Percentiles rank a stretch among this genome's conserved stretches.
Evolutionary conservation across 345 rosid species (phyloP).

Genomic region (Brassica incana): DNA sequence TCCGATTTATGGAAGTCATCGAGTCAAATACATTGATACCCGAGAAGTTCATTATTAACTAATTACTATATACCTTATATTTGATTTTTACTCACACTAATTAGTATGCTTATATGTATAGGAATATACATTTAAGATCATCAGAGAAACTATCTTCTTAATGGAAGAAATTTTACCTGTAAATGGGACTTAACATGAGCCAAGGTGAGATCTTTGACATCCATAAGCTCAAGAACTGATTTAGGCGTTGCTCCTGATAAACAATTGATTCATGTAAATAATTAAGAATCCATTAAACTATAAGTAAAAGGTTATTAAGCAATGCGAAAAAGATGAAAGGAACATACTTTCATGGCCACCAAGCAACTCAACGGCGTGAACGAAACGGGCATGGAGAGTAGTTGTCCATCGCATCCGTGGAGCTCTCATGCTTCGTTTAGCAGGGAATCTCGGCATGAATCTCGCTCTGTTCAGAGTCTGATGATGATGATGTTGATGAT

Average conservation of each 20-base stretch:
- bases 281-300: constrained; percentile 24
- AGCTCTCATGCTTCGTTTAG: constrained; percentile 69
- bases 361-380: constrained; percentile 94
- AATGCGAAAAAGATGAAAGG: constrained; percentile 12
- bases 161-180: constrained; percentile 51
- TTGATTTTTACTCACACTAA: background rate
- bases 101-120: background rate
- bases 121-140: background rate
- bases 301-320: constrained; percentile 47
- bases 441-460: constrained; percentile 55
- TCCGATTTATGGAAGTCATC: constrained; percentile 43
- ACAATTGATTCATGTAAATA: constrained; percentile 38
- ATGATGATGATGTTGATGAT: constrained; percentile 69
- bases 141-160: background rate
- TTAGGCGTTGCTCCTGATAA: constrained; percentile 89
- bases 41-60: constrained; percentile 28
- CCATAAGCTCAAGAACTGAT: constrained; percentile 98
- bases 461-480: constrained; percentile 51
- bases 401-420: constrained; percentile 97
- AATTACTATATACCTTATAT: background rate
- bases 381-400: constrained; percentile 96
- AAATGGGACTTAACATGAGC: constrained; percentile 98
- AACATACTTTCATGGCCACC: constrained; percentile 98
- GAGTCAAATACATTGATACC: constrained; percentile 43
- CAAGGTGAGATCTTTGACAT: constrained; percentile 95